Evolutionary conservation across 2,329 filamentous ascomycete genomes (phyloP), one percentile per base, ranked within the genome.

Genomic region (Alternaria gaisen): DNA sequence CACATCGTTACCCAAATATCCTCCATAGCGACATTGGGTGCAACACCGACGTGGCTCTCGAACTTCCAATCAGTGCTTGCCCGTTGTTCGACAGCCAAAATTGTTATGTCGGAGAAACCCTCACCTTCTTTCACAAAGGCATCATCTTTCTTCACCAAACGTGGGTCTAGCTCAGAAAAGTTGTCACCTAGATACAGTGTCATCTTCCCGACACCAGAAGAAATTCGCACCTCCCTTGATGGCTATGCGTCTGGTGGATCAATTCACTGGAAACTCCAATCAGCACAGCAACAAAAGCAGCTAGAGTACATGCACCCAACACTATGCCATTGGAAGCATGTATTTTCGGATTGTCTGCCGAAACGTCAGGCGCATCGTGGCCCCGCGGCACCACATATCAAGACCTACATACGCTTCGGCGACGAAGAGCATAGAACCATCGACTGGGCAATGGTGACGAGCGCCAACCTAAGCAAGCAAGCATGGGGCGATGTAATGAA

Each of bases 381-480:
- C 16, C 84, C 87, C 30, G 93, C 92, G 18, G 92, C 92, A 1
- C 93, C 93, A 0, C 93, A 97, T 69, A 91, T 97, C 74, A 97
- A 97, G 77, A 97, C 93, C 0, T 97, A 95, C 71, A 88, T 94
- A 44, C 87, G 91, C 5, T 93, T 85, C 69, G 59, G 56, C n/a
- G 75, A 82, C 51, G 34, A 53, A 1, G 30, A 76, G n/a, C 72
- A 80, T 18, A 74, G 70, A 2, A 77, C 79, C 0, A 88, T 96
- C 40, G 91, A 95, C 72, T 97, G 93, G 94, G 92, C 91, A 2
- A 83, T 97, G 65, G 76, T 96, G 2, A 96, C 92, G 0, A 95
- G 91, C n/a, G 93, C 93, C n/a, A 97, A 97, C 68, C 77, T 97
- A 3, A 95, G 91, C 2, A 94, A 90, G 63, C 93, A 97, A 78